These are phyloP conservation scores for Thalassiosira profunda DNA, from an alignment of 108 stramenopile species.

Conservation along the genomic window DNA sequence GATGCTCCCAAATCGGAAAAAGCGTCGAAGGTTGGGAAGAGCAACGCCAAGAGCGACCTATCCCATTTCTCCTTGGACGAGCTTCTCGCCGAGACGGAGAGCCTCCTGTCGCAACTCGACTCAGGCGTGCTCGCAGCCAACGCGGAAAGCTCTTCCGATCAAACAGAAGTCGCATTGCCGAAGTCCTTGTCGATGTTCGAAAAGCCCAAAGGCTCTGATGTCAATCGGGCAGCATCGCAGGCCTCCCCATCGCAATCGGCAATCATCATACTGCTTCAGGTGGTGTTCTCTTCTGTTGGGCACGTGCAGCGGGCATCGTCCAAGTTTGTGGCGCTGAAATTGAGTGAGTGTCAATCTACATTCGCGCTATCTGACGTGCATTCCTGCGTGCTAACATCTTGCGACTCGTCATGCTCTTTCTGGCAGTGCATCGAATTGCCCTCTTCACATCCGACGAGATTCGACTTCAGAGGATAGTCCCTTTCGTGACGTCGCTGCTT, in stretches of 20 bases:
- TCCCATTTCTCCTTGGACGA: constrained; percentile 34
- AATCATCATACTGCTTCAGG: constrained; percentile 86
- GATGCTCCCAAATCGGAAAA: constrained; percentile 9
- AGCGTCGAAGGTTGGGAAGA: neutral
- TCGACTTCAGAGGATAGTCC: constrained; percentile 94
- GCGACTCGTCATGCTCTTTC: neutral
- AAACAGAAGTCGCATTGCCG: constrained; percentile 38
- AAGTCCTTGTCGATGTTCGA: constrained; percentile 50
- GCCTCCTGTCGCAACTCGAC: constrained; percentile 55
- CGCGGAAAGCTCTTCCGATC: neutral
- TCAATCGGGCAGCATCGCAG: constrained; percentile 2
- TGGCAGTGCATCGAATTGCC: constrained; percentile 70
- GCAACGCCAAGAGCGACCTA: neutral
- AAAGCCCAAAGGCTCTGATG: constrained; percentile 16
- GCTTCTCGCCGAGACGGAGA: constrained; percentile 44
- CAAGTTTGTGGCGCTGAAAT: constrained; percentile 88
- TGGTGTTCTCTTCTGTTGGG: constrained; percentile 85
- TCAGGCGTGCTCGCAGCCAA: constrained; percentile 49
- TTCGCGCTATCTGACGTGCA: no score
- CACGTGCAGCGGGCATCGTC: constrained; percentile 92
- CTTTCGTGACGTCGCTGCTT: constrained; percentile 79
- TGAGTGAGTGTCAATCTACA: constrained; percentile 33
- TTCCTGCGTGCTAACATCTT: no score
- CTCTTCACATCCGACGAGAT: constrained; percentile 84
- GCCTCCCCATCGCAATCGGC: constrained; percentile 53